Percentiles rank a stretch among this genome's conserved stretches.
Conservation (phyloP, 805 yeast genomes). For the Metschnikowia santaceciliae region DNA sequence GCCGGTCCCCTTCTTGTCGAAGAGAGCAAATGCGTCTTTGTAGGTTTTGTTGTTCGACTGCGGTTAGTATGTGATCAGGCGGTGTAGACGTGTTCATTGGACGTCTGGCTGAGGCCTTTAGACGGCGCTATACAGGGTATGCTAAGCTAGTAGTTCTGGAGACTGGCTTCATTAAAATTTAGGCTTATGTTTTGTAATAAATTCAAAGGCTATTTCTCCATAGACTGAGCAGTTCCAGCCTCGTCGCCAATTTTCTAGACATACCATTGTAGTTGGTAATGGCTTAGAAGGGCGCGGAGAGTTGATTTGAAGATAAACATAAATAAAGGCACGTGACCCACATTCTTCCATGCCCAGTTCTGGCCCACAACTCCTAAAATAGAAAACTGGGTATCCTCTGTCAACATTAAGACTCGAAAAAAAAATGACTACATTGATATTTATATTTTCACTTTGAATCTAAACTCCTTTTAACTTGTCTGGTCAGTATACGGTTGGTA, state of each 20-base stretch:
- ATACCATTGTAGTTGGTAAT: constrained; percentile 3
- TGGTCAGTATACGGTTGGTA: background rate
- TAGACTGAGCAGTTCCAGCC: too few species aligned
- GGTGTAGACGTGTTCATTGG: background rate
- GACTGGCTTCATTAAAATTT: too few species aligned
- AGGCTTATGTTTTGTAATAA: too few species aligned
- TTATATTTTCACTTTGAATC: too few species aligned
- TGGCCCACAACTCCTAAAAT: background rate
- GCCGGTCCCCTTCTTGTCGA: constrained; percentile 95
- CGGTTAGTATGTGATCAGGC: constrained; percentile 11
- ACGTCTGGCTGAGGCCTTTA: background rate
- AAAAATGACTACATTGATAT: too few species aligned
- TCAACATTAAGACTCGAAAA: too few species aligned
- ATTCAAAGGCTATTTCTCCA: too few species aligned
- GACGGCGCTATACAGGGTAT: too few species aligned
- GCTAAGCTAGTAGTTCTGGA: too few species aligned
- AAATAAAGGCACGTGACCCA: constrained; percentile 9
- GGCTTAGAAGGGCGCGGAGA: constrained; percentile 1
- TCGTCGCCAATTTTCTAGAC: background rate
- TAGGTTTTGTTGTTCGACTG: constrained; percentile 41
- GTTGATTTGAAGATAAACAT: background rate
- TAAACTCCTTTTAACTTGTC: background rate
- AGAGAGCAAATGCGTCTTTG: constrained; percentile 94
- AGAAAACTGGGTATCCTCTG: too few species aligned
- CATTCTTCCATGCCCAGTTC: background rate